Evolutionary conservation across 352 stramenopile species (phyloP), one percentile per base, ranked within the genome.

Genomic region (Blastocystis sp.): DNA sequence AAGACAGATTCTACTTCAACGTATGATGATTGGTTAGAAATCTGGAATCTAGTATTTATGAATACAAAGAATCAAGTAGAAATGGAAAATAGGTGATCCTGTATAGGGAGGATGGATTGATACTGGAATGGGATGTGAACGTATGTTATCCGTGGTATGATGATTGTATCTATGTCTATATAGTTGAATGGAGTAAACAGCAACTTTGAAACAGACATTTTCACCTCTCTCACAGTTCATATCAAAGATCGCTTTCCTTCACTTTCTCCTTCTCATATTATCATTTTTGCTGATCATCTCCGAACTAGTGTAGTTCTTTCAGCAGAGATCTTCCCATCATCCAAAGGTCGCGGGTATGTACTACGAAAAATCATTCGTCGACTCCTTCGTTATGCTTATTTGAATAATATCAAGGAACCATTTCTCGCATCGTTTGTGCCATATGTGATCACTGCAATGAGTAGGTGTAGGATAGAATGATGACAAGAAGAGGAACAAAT

Each of bases 11-110:
- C 59, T 9, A 14, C 27, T 4, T 87, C 59, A 7, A 75, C 65
- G 5, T 87, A 87, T 54, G 77, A 87, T 27, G 57, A 87, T n/a
- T 88, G 91, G 91, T 29, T 94, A 90, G 63, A 75, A 52, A 96
- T 98, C 69, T 98, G 95, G 95, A 98, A 98, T 89, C 92, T 97
- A 83, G 95, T 98, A 16, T 98, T 98, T 89, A 98, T 98, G 95
- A 98, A 90, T 97, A 95, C 89, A 96, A 95, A 90, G n/a, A 59
- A 77, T 42, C 49, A 67, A 51, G 73, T 73, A 5, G 3, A 6
- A n/a, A 24, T 54, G 16, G 35, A 0, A 12, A 39, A 35, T 52
- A 69, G 24, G 24, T 14, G n/a, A 21, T 78, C 9, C 69, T 32
- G n/a, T 85, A 92, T 91, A 6, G 91, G 90, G 32, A 88, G 97